These are phyloP conservation scores for Phoma herbarum DNA, from an alignment of 2,329 filamentous ascomycete species.

Conservation along the genomic window DNA sequence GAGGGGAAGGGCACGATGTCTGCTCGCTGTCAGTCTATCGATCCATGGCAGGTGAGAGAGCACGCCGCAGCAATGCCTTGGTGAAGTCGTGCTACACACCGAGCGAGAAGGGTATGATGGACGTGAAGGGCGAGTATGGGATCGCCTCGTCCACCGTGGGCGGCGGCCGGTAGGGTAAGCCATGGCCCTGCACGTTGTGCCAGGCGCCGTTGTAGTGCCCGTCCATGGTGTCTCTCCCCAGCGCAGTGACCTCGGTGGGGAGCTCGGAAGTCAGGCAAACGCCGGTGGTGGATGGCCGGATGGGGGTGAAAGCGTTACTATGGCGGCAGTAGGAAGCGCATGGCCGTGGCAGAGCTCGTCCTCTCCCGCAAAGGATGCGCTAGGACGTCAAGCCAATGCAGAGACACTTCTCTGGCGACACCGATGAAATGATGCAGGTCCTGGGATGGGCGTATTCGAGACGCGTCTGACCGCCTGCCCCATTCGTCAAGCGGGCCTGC, in stretches of 20 bases:
- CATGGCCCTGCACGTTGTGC: conserved; percentile 46
- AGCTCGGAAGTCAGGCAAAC: conserved; percentile 13
- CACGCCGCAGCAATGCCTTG: conserved; percentile 12
- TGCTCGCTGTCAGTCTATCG: conserved; percentile 37
- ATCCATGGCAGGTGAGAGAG: conserved; percentile 30
- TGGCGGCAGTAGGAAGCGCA: conserved; percentile 25
- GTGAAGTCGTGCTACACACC: conserved; percentile 60
- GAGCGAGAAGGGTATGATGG: conserved; percentile 79
- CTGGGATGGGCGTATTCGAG: conserved; percentile 21
- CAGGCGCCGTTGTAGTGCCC: conserved; percentile 37
- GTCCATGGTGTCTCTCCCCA: conserved; percentile 33
- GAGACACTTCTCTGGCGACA: conserved; percentile 7
- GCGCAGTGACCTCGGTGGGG: conserved; percentile 2
- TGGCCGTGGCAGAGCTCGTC: conserved; percentile 20
- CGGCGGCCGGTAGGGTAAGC: conserved; percentile 52
- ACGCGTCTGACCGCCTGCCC: conserved; percentile 43
- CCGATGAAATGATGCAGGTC: conserved; percentile 2
- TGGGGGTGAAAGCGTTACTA: conserved; percentile 14
- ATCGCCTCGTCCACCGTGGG: conserved; percentile 75
- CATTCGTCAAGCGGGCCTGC: conserved; percentile 29
- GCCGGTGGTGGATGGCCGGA: conserved; percentile 2
- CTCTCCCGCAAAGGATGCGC: conserved; percentile 19
- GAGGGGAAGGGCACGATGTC: conserved; percentile 58
- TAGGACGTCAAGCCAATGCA: conserved; percentile 7
- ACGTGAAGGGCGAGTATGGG: conserved; percentile 83